Evolutionary conservation across 164 flowering plant species (phyloP).

Genomic region (Cinnamomum chago): DNA sequence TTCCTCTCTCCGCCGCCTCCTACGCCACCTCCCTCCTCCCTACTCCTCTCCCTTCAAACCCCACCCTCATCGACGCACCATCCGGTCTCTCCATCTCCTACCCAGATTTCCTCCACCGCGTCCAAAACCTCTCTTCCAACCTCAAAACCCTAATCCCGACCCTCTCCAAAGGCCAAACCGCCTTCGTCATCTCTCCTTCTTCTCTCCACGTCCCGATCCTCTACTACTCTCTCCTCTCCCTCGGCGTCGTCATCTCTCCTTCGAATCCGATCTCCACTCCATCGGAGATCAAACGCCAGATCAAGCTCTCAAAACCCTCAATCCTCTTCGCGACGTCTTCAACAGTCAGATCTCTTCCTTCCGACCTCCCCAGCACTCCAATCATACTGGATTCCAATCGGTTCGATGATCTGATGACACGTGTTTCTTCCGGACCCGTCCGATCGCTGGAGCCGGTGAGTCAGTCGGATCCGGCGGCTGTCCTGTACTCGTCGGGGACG

Average conservation of each 20-base stretch:
- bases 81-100: conserved; percentile 33
- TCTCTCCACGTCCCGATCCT: conserved; percentile 40
- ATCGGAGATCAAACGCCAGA: conserved; percentile 47
- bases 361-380: conserved; percentile 7
- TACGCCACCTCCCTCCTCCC: conserved; percentile 38
- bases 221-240: conserved; percentile 49
- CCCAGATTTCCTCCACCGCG: conserved; percentile 23
- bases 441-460: conserved; percentile 15
- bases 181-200: conserved; percentile 43
- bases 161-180: conserved; percentile 22
- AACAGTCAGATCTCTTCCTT: conserved; percentile 32
- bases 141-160: conserved; percentile 12
- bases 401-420: conserved; percentile 6
- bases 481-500: conserved; percentile 85
- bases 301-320: conserved; percentile 34
- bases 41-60: conserved; percentile 8
- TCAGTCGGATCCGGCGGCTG: conserved; percentile 67
- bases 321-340: conserved; percentile 50
- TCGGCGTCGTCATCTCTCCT: conserved; percentile 59
- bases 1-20: conserved; percentile 40
- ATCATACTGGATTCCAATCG: conserved; percentile 22
- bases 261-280: conserved; percentile 47
- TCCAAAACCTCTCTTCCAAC: conserved; percentile 29
- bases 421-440: not conserved
- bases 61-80: conserved; percentile 40